phyloP scores from a whole-genome alignment of 23 red algal genomes.

The Agarophyton chilense region DNA sequence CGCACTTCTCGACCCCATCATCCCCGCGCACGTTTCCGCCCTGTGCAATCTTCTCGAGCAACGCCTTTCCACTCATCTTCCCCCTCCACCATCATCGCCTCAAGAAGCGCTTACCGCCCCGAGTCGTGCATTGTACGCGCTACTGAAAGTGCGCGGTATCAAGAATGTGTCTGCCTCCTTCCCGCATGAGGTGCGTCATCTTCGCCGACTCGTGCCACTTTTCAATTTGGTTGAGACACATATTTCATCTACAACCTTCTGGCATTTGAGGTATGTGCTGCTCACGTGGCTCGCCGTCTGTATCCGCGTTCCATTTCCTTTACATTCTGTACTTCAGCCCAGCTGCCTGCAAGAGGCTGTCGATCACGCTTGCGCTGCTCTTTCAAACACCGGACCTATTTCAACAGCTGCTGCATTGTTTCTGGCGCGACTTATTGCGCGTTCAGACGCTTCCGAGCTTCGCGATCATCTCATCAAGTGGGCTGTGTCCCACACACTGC shows the following conservation, averaged over 20 bases:
- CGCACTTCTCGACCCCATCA: slow-evolving; percentile 61
- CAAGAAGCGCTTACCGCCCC: not conserved
- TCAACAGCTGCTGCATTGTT: slow-evolving; percentile 31
- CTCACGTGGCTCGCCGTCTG: slow-evolving; percentile 53
- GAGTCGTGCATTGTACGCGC: slow-evolving; percentile 61
- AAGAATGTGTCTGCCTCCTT: slow-evolving; percentile 57
- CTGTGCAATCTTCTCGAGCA: slow-evolving; percentile 28
- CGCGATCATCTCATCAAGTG: slow-evolving; percentile 13
- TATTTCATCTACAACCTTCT: not conserved
- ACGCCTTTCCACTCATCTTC: slow-evolving; percentile 9
- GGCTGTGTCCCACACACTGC: not conserved
- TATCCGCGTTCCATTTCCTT: slow-evolving; percentile 66
- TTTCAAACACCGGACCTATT: not conserved
- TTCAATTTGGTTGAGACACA: not conserved
- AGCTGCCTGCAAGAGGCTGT: not conserved
- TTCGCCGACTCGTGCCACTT: slow-evolving; percentile 37
- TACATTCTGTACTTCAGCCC: slow-evolving; percentile 38
- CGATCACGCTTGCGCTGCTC: slow-evolving; percentile 14
- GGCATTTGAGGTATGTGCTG: slow-evolving; percentile 63
- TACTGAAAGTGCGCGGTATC: slow-evolving; percentile 74
- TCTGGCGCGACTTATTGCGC: slow-evolving; percentile 41
- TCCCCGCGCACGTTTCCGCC: slow-evolving; percentile 25
- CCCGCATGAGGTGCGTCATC: slow-evolving; percentile 49
- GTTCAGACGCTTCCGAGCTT: slow-evolving; percentile 28
- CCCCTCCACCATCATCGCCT: not conserved